Conservation (phyloP, 805 yeast species). For the Metschnikowia dekortorum region DNA sequence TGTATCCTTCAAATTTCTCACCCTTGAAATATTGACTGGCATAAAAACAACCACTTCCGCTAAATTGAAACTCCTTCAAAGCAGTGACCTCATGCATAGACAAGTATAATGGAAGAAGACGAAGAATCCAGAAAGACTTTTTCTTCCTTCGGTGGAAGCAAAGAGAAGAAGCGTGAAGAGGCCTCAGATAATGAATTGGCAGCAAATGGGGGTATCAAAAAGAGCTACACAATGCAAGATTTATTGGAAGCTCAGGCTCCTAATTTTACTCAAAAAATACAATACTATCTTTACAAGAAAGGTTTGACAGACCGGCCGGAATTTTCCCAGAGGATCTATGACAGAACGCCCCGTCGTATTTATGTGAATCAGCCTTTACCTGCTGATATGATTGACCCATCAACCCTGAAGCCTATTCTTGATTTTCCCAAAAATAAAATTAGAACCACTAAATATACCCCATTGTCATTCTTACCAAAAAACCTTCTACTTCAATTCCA, state of each 20-base stretch:
- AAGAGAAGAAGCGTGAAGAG: conserved; percentile 2
- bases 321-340: conserved; percentile 34
- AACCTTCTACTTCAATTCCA: conserved; percentile 65
- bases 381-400: conserved; percentile 38
- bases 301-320: conserved; percentile 28
- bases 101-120: conserved; percentile 3
- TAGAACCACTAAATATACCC: conserved; percentile 93
- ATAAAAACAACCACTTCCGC: not conserved
- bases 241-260: conserved; percentile 11
- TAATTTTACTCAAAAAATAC: conserved; percentile 6
- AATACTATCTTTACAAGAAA: conserved; percentile 17
- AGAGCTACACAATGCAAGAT: conserved; percentile 13
- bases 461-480: conserved; percentile 82
- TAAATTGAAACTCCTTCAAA: not conserved
- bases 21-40: not conserved
- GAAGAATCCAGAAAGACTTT: conserved; percentile 2
- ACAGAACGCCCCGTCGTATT: conserved; percentile 38
- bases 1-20: not conserved
- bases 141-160: conserved; percentile 2
- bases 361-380: conserved; percentile 52
- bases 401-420: conserved; percentile 53
- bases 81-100: not conserved
- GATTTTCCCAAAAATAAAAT: conserved; percentile 85
- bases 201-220: not conserved
- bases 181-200: not conserved